These are phyloP conservation scores for Uronychia setigera DNA, from an alignment of 73 alveolate species.

Conservation along the genomic window DNA sequence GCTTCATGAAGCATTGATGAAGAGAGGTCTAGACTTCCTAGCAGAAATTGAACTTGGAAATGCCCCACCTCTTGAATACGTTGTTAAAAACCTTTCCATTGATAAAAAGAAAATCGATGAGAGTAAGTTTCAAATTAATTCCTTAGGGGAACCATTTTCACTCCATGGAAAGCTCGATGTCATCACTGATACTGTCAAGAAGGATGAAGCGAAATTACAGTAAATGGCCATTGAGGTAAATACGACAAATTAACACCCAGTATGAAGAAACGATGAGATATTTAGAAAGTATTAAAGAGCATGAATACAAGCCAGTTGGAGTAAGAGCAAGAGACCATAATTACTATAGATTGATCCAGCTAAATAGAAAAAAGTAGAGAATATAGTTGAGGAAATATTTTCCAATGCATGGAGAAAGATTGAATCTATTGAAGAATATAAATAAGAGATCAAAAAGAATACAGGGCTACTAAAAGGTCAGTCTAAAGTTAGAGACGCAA, in stretches of 20 bases:
- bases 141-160: conserved; percentile 7
- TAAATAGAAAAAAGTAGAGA: neutral
- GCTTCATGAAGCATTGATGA: conserved; percentile 63
- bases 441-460: conserved; percentile 46
- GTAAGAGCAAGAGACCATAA: neutral
- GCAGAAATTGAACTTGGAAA: conserved; percentile 76
- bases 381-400: conserved; percentile 34
- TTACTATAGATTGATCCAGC: neutral
- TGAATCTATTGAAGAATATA: conserved; percentile 33
- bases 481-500: conserved; percentile 51
- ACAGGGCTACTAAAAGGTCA: conserved; percentile 29
- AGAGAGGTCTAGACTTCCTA: conserved; percentile 71
- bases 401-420: conserved; percentile 44
- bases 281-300: conserved; percentile 24
- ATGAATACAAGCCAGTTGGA: neutral
- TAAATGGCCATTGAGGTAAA: neutral
- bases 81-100: conserved; percentile 43
- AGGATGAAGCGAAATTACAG: conserved; percentile 31
- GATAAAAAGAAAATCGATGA: conserved; percentile 40
- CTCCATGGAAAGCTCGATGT: conserved; percentile 9
- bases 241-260: conserved; percentile 25
- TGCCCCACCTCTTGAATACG: conserved; percentile 81
- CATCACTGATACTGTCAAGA: conserved; percentile 1
- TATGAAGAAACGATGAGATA: conserved; percentile 32
- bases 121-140: neutral